Base-by-base conservation (phyloP, 306 rosid species). In the Malus fusca region DNA sequence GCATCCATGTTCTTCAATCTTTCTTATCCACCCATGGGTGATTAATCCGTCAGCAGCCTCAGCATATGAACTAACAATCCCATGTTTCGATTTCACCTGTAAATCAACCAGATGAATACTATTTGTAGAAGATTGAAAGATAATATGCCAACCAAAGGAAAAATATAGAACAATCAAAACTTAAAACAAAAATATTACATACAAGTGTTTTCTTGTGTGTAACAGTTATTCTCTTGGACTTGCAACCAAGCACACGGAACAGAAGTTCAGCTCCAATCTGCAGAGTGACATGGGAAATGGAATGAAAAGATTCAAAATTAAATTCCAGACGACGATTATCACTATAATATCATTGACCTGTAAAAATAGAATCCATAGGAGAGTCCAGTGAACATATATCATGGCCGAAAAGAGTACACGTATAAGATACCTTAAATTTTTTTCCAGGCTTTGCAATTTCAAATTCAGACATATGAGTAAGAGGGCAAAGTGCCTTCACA, bases 21-120 rank as follows among this genome's bases (percentile, higher is more conserved):
- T 95, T 76, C 97, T 81, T 82, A 95, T 88, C 99, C 99, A 95
- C 72, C 99, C 99, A 85, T 95, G 99, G 58, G 93, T 88, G 80
- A 95, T 81, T 79, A 92, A 83, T 77, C 97, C 97, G 56, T 84
- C 96, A 65, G 86, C 75, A 55, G 92, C 97, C 77, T 95, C 97
- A 65, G 82, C 72, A 79, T 88, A 92, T 33, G 99, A 92, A 84
- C 93, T 84, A 73, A 95, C 82, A 84, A 92, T 88, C 74, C 76
- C 86, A 65, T 85, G 90, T 79, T 95, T 95, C 1, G 97, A 95
- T 85, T 90, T 95, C 78, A 95, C 98, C 98, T 92, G 86, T 71
- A 66, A 70, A 73, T 66, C 74, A 71, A 28, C 23, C 52, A 46
- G 18, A 46, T 46, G 53, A 46, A 46, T 46, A 46, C 19, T 4